A percentile compares a stretch with the other conserved stretches of the same genome.
phyloP scores from a whole-genome alignment of 129 eudicot species.

The Heracleum sosnowskyi region DNA sequence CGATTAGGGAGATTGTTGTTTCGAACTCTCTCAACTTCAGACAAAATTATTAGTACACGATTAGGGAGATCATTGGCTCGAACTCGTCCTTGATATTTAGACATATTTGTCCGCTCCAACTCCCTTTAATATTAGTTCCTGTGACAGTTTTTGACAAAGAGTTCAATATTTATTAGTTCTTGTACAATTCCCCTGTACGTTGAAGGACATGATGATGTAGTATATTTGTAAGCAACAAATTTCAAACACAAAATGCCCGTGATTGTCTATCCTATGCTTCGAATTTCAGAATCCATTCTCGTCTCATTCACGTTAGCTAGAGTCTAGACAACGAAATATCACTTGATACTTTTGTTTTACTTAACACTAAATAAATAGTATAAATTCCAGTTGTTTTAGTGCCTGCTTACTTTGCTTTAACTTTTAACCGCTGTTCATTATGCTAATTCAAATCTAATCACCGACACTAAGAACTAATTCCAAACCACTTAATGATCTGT shows the following conservation, averaged over 20 bases:
- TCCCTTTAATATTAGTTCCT: too few species aligned
- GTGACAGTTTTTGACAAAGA: too few species aligned
- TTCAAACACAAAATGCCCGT: not conserved
- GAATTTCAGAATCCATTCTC: not conserved
- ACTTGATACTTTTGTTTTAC: not conserved
- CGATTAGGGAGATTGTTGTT: too few species aligned
- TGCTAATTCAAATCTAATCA: not conserved
- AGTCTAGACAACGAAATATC: not conserved
- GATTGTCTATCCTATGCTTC: not conserved
- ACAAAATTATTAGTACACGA: too few species aligned
- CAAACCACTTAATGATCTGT: not conserved
- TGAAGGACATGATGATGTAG: too few species aligned
- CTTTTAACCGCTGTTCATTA: constrained; percentile 1
- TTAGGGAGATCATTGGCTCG: too few species aligned
- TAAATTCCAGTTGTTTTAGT: not conserved
- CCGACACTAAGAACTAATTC: constrained; percentile 1
- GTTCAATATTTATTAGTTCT: too few species aligned
- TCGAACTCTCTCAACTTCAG: too few species aligned
- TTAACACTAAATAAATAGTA: not conserved
- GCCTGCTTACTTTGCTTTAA: not conserved
- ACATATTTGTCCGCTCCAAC: too few species aligned
- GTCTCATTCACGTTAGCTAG: not conserved
- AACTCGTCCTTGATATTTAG: too few species aligned
- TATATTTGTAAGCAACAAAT: too few species aligned
- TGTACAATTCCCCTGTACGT: too few species aligned